Evolutionary conservation across 257 asterid genomes (phyloP).

Genomic region (Fraxinus americana): DNA sequence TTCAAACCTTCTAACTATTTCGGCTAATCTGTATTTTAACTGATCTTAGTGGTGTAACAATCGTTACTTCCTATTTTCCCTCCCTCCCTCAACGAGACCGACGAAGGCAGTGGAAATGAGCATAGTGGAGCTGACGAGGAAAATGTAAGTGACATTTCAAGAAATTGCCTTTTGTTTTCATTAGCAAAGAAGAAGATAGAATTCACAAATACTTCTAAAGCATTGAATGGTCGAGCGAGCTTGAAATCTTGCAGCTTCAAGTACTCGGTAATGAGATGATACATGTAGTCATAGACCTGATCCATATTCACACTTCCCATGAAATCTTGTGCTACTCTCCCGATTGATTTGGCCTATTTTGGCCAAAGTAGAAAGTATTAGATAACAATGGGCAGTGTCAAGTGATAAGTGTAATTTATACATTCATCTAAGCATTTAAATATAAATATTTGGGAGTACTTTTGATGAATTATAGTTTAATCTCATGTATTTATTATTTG

Average conservation of each 20-base stretch:
- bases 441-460: too few species aligned
- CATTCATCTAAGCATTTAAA: too few species aligned
- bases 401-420: too few species aligned
- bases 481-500: too few species aligned
- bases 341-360: constrained; percentile 59
- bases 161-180: constrained; percentile 47
- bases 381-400: too few species aligned
- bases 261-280: constrained; percentile 53
- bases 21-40: neutral
- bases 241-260: constrained; percentile 54
- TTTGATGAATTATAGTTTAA: too few species aligned
- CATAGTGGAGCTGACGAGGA: constrained; percentile 51
- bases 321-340: constrained; percentile 59
- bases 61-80: neutral
- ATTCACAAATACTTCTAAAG: constrained; percentile 13
- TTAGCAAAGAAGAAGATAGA: constrained; percentile 64
- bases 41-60: neutral
- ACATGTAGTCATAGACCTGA: constrained; percentile 70
- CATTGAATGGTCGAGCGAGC: constrained; percentile 28
- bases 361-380: neutral
- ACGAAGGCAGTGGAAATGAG: constrained; percentile 26
- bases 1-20: neutral
- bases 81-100: neutral
- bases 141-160: constrained; percentile 35
- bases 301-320: constrained; percentile 62